phyloP scores from a whole-genome alignment of 495 filamentous ascomycete genomes.

The Massariosphaeria phaeospora region DNA sequence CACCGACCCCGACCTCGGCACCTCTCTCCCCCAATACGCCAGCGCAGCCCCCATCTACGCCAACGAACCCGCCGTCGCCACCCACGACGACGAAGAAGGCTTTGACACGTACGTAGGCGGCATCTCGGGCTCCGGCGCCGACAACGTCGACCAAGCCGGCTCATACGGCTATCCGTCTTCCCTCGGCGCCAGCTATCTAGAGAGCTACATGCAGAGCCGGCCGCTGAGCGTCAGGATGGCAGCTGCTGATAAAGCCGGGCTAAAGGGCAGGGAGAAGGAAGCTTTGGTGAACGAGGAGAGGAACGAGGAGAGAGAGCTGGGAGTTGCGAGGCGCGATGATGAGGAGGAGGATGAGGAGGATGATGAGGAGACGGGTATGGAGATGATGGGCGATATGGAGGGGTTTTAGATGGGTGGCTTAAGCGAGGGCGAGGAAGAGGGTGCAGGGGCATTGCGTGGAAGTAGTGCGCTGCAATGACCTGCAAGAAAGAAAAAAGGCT shows the following conservation, averaged over 20 bases:
- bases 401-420: conserved; percentile 7
- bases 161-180: conserved; percentile 25
- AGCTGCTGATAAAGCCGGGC: conserved; percentile 26
- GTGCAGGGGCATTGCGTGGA: too few relatives aligned
- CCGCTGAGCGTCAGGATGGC: conserved; percentile 27
- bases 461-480: too few relatives aligned
- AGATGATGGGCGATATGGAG: conserved; percentile 24
- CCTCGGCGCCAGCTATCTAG: conserved; percentile 30
- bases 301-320: conserved; percentile 3
- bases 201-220: conserved; percentile 29
- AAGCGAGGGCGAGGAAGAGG: background rate
- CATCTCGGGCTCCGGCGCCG: conserved; percentile 23
- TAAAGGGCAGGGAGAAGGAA: conserved; percentile 21
- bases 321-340: background rate
- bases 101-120: conserved; percentile 29
- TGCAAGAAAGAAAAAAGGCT: too few relatives aligned
- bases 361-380: conserved; percentile 12
- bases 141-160: conserved; percentile 27
- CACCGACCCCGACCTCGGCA: background rate
- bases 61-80: conserved; percentile 2
- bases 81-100: conserved; percentile 11
- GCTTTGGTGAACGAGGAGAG: conserved; percentile 5
- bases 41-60: conserved; percentile 19
- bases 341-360: conserved; percentile 1
- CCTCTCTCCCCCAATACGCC: conserved; percentile 9